Percentiles rank a stretch among this genome's conserved stretches.
phyloP scores from a whole-genome alignment of 2,329 filamentous ascomycete genomes.

The Thelonectria blattea region DNA sequence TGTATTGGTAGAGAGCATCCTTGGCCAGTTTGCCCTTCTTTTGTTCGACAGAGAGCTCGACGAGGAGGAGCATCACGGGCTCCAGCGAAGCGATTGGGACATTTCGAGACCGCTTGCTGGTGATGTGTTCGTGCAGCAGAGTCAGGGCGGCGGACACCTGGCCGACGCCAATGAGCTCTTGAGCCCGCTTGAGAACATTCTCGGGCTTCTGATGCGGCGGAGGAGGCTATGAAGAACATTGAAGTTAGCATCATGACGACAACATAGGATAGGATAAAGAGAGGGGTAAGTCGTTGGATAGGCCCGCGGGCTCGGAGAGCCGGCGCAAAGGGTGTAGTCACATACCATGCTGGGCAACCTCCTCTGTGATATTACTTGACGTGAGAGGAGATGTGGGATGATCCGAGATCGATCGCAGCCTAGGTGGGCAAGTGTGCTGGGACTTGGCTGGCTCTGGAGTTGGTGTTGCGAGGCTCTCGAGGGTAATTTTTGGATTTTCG shows the following conservation, averaged over 20 bases:
- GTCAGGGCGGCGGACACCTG: conserved; percentile 91
- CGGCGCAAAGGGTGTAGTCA: conserved; percentile 20
- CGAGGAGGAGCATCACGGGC: conserved; percentile 97
- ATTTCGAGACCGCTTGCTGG: conserved; percentile 96
- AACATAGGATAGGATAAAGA: conserved; percentile 34
- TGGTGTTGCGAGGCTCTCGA: conserved; percentile 45
- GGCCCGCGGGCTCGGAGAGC: conserved; percentile 16
- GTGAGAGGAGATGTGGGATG: conserved; percentile 46
- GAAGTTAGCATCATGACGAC: conserved; percentile 38
- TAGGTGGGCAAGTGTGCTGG: conserved; percentile 42
- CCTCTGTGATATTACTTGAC: conserved; percentile 50
- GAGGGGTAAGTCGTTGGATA: conserved; percentile 38
- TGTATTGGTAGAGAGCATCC: conserved; percentile 99
- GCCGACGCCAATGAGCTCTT: conserved; percentile 97
- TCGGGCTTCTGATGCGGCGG: conserved; percentile 97
- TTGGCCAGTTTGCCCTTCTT: conserved; percentile 99
- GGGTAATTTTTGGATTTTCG: conserved; percentile 54
- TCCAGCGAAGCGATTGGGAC: conserved; percentile 94
- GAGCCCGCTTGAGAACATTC: conserved; percentile 97
- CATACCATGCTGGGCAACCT: conserved; percentile 60
- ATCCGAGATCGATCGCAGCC: conserved; percentile 48
- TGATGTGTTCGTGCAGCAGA: conserved; percentile 98
- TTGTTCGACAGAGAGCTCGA: conserved; percentile 95
- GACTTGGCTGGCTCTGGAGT: conserved; percentile 48
- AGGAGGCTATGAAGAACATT: conserved; percentile 70